Evolutionary conservation across 805 yeast species (phyloP), one percentile per base, ranked within the genome.

Genomic region (Zygosaccharomyces gambellarensis): DNA sequence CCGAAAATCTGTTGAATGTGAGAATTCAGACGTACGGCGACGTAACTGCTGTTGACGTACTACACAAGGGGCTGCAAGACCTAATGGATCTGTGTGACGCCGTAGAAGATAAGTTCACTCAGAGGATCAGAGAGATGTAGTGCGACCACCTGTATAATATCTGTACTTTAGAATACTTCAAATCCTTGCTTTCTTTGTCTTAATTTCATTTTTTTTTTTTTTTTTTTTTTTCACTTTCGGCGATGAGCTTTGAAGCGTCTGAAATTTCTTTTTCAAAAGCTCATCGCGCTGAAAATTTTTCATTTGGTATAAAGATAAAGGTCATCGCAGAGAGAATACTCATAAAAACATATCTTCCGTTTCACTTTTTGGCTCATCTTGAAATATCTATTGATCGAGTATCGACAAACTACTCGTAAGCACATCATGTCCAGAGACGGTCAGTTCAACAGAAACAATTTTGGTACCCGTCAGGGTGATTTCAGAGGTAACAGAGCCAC

Each of bases 21-120:
- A 82, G 99, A 71, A 89, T 94, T 55, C 99, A 94, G 72, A 94
- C 99, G 0, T 90, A 90, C 64, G 96, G 81, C 36, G 97, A 82
- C 28, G 72, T 73, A 7, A 84, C 97, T 3, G 98, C 98, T 3
- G 82, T 87, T 36, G 96, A 92, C 67, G 98, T 97, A 1, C 76
- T 94, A 39, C 90, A 88, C 61, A 87, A 89, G 68, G 98, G 98
- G 22, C 77, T 94, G 52, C 87, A 86, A 54, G 95, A 90, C 64
- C 76, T 94, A 58, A 76, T 83, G 52, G 90, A 84, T 56, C 68
- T 90, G 64, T 94, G 99, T 70, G 78, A 82, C 42, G 88, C 81
- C 54, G 82, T 94, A 40, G 97, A 92, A 68, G 83, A 79, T 52
- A 82, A 78, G 50, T 92, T 88, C 71, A 75, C 83, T 22, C 86